Percentiles rank a stretch among this genome's conserved stretches.
phyloP scores from a whole-genome alignment of 306 rosid species.

The Cajanus cajan region DNA sequence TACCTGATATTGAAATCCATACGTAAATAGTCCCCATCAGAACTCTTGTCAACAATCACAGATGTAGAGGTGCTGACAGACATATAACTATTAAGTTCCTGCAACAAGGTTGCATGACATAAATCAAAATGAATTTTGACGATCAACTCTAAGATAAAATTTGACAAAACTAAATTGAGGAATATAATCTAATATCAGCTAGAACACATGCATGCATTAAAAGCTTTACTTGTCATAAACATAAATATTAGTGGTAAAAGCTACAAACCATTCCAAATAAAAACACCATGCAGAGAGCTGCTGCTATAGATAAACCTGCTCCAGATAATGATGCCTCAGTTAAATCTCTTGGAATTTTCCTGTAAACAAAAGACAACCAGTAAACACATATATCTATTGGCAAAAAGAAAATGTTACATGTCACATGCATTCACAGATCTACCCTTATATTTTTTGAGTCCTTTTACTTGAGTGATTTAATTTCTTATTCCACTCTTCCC shows the following conservation, averaged over 20 bases:
- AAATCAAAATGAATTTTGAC: constrained; percentile 19
- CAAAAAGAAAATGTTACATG: neutral
- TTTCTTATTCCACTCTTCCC: neutral
- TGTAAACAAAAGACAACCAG: constrained; percentile 36
- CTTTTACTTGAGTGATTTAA: neutral
- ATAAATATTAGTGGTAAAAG: constrained; percentile 17
- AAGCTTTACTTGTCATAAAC: constrained; percentile 5
- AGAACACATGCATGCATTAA: neutral
- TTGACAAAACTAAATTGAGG: constrained; percentile 22
- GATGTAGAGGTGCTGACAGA: constrained; percentile 78
- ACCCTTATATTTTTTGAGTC: neutral
- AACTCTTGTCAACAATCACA: constrained; percentile 87
- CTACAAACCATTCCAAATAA: constrained; percentile 93
- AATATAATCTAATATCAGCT: constrained; percentile 11
- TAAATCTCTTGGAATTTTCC: constrained; percentile 98
- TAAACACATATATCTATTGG: neutral
- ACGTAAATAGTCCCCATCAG: constrained; percentile 89
- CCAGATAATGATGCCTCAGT: constrained; percentile 97
- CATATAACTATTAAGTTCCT: constrained; percentile 88
- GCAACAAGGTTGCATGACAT: constrained; percentile 32
- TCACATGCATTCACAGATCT: constrained; percentile 11
- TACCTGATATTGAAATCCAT: constrained; percentile 93
- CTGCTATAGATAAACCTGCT: constrained; percentile 91
- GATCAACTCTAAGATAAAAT: neutral
- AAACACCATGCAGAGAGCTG: constrained; percentile 86